Percentiles rank a stretch among this genome's conserved stretches.
Evolutionary conservation across 164 flowering plant species (phyloP).

Genomic region (Chimonanthus salicifolius): DNA sequence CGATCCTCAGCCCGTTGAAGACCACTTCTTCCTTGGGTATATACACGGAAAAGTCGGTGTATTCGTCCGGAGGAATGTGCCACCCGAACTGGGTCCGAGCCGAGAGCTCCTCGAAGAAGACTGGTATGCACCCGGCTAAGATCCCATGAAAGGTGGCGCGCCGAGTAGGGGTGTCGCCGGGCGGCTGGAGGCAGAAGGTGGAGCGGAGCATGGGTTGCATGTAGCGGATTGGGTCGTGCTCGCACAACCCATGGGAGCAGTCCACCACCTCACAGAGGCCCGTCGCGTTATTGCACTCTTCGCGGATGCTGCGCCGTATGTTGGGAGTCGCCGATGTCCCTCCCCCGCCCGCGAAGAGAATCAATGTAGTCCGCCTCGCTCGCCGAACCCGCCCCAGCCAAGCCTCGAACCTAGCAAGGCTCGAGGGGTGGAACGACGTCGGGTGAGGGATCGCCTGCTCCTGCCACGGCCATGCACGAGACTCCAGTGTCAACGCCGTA

Average conservation of each 20-base stretch:
- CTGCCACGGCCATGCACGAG: constrained; percentile 88
- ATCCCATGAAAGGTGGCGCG: constrained; percentile 81
- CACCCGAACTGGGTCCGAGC: constrained; percentile 71
- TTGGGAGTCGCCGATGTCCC: constrained; percentile 58
- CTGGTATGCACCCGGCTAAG: constrained; percentile 91
- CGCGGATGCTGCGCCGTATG: constrained; percentile 67
- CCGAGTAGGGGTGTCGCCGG: constrained; percentile 91
- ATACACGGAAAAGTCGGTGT: constrained; percentile 61
- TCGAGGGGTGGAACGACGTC: constrained; percentile 85
- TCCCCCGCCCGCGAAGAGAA: constrained; percentile 90
- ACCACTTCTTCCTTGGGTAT: constrained; percentile 95
- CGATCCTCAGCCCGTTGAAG: constrained; percentile 56
- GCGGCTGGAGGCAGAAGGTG: constrained; percentile 88
- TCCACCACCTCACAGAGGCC: constrained; percentile 61
- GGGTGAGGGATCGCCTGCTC: constrained; percentile 88
- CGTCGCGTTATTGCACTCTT: constrained; percentile 46
- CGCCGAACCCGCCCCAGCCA: constrained; percentile 60
- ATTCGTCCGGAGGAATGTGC: constrained; percentile 70
- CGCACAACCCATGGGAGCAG: constrained; percentile 72
- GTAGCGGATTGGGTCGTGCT: constrained; percentile 77
- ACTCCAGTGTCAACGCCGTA: constrained; percentile 62
- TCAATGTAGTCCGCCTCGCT: constrained; percentile 45
- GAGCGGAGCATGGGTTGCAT: constrained; percentile 89
- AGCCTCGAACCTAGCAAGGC: constrained; percentile 32
- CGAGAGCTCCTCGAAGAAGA: constrained; percentile 83